These are phyloP conservation scores for Solanum hybrid DNA, from an alignment of 305 asterid genomes.

Conservation along the genomic window DNA sequence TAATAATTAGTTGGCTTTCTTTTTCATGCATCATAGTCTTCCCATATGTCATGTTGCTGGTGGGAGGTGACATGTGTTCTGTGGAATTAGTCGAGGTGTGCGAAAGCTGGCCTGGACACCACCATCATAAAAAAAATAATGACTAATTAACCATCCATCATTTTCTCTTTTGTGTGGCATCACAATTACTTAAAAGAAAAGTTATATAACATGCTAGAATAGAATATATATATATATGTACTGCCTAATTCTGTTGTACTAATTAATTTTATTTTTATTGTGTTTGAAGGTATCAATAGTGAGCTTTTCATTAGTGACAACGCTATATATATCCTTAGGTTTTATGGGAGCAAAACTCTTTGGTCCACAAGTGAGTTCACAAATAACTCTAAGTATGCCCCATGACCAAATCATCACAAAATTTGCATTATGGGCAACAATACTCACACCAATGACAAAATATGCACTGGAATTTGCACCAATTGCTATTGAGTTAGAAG, in stretches of 20 bases:
- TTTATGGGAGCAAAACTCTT: constrained; percentile 68
- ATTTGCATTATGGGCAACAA: constrained; percentile 70
- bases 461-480: constrained; percentile 70
- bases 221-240: neutral
- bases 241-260: neutral
- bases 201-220: neutral
- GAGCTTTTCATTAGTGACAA: constrained; percentile 54
- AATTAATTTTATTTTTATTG: neutral
- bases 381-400: constrained; percentile 78
- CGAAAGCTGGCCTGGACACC: neutral
- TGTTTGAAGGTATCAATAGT: constrained; percentile 51
- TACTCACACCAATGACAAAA: constrained; percentile 66
- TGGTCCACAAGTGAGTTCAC: constrained; percentile 57
- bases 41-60: neutral
- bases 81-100: neutral
- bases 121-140: neutral
- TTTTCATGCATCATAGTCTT: too few species aligned
- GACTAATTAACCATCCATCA: neutral
- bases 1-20: neutral
- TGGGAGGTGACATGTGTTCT: neutral
- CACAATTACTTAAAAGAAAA: too few species aligned
- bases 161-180: neutral
- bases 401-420: constrained; percentile 32
- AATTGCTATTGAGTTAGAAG: constrained; percentile 54
- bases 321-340: constrained; percentile 42